Percentiles rank a stretch among this genome's conserved stretches.
These are phyloP conservation scores for Grigorovia humatica DNA, from an alignment of 805 yeast species.

Conservation along the genomic window DNA sequence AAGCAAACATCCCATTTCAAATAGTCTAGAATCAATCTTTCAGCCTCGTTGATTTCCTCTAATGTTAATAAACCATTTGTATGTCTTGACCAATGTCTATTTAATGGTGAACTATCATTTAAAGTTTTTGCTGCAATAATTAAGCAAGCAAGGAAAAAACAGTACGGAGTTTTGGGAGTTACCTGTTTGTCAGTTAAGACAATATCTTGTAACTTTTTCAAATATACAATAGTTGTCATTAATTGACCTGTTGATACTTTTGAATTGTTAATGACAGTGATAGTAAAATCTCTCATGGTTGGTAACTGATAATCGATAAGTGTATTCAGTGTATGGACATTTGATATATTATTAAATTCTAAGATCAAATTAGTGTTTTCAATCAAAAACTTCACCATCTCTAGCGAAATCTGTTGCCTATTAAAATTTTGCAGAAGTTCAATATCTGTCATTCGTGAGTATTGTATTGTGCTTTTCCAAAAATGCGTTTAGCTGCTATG, in stretches of 20 bases:
- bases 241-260: conserved; percentile 92
- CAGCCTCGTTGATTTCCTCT: conserved; percentile 82
- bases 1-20: conserved; percentile 81
- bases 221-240: conserved; percentile 83
- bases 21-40: conserved; percentile 73
- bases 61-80: conserved; percentile 75
- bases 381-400: conserved; percentile 23
- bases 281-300: conserved; percentile 54
- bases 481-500: background rate
- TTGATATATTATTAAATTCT: conserved; percentile 5
- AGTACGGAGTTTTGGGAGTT: conserved; percentile 64
- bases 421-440: conserved; percentile 23
- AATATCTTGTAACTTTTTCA: conserved; percentile 74
- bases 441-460: conserved; percentile 15
- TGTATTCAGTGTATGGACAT: conserved; percentile 14
- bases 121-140: conserved; percentile 87
- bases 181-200: conserved; percentile 54
- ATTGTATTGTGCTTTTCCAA: background rate
- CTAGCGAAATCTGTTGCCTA: conserved; percentile 19
- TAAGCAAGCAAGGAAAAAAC: conserved; percentile 81
- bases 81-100: conserved; percentile 92
- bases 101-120: conserved; percentile 90
- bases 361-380: background rate
- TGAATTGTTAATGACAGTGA: conserved; percentile 61
- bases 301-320: conserved; percentile 21